Conservation (phyloP, 2,329 filamentous ascomycete genomes). For the Xylaria sp. region DNA sequence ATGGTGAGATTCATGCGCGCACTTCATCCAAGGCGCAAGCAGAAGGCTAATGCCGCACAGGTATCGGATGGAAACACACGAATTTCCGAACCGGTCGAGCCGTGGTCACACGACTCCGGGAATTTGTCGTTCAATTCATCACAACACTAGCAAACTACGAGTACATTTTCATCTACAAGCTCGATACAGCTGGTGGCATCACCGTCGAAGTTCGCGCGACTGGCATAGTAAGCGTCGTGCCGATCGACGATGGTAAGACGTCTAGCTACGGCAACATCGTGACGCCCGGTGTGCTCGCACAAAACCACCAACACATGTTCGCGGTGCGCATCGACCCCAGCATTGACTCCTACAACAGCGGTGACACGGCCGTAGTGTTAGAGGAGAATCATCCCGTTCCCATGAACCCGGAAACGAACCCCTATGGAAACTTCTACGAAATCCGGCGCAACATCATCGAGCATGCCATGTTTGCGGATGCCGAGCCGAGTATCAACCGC, state of each 20-base stretch:
- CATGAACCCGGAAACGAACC: slow-evolving; percentile 50
- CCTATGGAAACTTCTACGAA: slow-evolving; percentile 56
- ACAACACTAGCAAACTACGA: slow-evolving; percentile 68
- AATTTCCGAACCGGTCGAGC: slow-evolving; percentile 60
- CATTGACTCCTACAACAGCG: slow-evolving; percentile 39
- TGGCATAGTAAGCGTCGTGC: slow-evolving; percentile 62
- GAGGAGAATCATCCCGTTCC: slow-evolving; percentile 31
- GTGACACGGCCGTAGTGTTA: slow-evolving; percentile 28
- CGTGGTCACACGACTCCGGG: slow-evolving; percentile 55
- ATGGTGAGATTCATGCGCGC: slow-evolving; percentile 34
- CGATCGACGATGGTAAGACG: slow-evolving; percentile 48
- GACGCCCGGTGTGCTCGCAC: slow-evolving; percentile 55
- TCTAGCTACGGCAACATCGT: slow-evolving; percentile 60
- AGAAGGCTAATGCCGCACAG: slow-evolving; percentile 11
- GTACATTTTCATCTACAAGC: slow-evolving; percentile 60
- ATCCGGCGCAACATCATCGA: slow-evolving; percentile 45
- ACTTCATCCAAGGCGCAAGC: background rate
- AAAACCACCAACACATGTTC: slow-evolving; percentile 66
- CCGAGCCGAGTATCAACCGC: slow-evolving; percentile 49
- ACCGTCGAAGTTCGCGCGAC: slow-evolving; percentile 59
- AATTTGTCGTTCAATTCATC: slow-evolving; percentile 63
- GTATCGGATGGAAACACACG: slow-evolving; percentile 66
- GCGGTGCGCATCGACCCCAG: slow-evolving; percentile 59
- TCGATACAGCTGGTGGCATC: slow-evolving; percentile 59
- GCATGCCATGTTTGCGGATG: slow-evolving; percentile 44